Base-by-base conservation (phyloP, 306 rosid genomes). In the Mucuna pruriens region DNA sequence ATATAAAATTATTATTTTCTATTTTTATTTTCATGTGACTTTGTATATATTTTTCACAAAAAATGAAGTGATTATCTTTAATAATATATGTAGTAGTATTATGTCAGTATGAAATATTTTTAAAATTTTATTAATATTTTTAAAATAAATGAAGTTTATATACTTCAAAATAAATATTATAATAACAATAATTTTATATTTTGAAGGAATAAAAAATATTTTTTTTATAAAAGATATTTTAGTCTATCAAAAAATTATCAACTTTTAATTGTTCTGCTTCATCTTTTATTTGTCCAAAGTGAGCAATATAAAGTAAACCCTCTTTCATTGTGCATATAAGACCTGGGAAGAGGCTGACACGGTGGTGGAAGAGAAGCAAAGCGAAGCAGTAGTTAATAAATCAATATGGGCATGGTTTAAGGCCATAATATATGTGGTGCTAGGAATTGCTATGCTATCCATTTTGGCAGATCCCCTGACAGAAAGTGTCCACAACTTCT, bases 401-500 rank as follows among this genome's bases (percentile, higher is more conserved):
- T 60, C 85, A 29, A 33, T 33, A 75, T 71, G 79, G 76, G 83
- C 76, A 61, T 80, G 85, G 88, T 46, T 63, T 26, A 80, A 80
- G 66, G 85, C 88, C 31, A 42, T 71, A 55, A 11, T 12, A 36
- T 17, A 70, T 17, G 70, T 80, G 64, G 25, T 80, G 83, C 72
- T 85, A 19, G 85, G 88, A 58, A 80, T 85, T 63, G 85, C 83
- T n/a, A 62, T 80, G 55, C 64, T 85, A 74, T 86, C 89, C 23
- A 55, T 85, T 69, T 74, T 89, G 44, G 92, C 92, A 19, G 89
- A 89, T 71, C 92, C 90, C 19, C 87, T 89, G 0, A 78, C 66
- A 51, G 86, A 74, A n/a, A 87, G 87, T 55, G 92, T 89, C 10
- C 80, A 80, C 22, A 78, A 67, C 5, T 83, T 87, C 64, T 89